phyloP scores from a whole-genome alignment of 768 basidiomycete genomes.

The Podaxis carcinomalis region DNA sequence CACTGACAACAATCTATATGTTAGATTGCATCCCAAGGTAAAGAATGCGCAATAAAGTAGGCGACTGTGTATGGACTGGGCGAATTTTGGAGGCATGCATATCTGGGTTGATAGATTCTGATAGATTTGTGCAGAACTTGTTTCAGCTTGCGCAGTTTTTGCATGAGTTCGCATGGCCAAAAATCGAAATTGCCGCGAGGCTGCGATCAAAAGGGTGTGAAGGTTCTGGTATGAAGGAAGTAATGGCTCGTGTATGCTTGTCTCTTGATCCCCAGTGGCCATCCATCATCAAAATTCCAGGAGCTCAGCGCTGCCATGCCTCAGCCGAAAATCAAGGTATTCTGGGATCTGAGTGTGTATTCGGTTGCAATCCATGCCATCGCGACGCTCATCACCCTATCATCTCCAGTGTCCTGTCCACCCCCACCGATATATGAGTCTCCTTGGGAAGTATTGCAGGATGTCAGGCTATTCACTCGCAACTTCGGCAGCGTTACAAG shows the following conservation, averaged over 20 bases:
- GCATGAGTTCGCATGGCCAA: no score
- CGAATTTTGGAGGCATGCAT: no score
- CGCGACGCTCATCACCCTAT: neutral
- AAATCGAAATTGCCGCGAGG: no score
- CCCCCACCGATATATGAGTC: slow-evolving; percentile 2
- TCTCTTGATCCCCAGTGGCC: no score
- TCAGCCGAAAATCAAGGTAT: slow-evolving; percentile 3
- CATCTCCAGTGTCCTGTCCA: slow-evolving; percentile 1
- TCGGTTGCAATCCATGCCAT: neutral
- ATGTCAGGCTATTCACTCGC: neutral
- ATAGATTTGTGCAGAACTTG: no score
- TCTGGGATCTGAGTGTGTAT: slow-evolving; percentile 14
- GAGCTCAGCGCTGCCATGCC: neutral
- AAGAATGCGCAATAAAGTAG: neutral
- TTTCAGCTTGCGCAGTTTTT: no score
- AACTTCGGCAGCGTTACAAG: slow-evolving; percentile 6
- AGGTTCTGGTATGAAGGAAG: no score
- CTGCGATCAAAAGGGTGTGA: no score
- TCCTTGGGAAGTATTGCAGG: slow-evolving; percentile 3
- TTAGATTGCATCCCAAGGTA: neutral
- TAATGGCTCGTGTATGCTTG: no score
- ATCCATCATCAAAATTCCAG: no score
- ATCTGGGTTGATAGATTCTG: no score
- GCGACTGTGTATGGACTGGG: neutral
- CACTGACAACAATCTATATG: neutral